phyloP scores from a whole-genome alignment of 192 early-diverging fungal species.

The Phlyctochytrium planicorne region DNA sequence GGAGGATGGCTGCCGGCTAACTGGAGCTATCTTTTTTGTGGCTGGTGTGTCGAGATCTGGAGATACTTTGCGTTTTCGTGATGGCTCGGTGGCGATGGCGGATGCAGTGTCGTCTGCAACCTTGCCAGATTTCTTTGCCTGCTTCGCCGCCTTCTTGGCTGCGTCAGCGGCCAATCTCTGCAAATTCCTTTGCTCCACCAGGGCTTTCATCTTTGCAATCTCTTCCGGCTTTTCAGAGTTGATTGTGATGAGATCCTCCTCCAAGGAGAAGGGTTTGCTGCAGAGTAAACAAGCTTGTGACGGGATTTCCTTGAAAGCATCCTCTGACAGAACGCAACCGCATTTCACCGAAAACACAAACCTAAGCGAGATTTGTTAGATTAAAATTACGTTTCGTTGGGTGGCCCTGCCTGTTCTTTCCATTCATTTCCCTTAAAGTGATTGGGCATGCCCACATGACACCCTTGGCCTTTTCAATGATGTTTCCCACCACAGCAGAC shows the following conservation, averaged over 20 bases:
- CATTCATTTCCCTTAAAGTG: slow-evolving; percentile 83
- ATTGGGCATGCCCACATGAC: slow-evolving; percentile 72
- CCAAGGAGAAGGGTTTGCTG: slow-evolving; percentile 53
- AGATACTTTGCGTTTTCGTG: too few relatives aligned
- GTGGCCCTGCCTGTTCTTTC: slow-evolving; percentile 59
- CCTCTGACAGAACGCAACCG: slow-evolving; percentile 78
- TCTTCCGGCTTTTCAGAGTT: slow-evolving; percentile 67
- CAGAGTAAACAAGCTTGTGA: slow-evolving; percentile 66
- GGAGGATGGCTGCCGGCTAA: slow-evolving; percentile 1
- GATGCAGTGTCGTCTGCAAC: not conserved
- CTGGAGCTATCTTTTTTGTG: too few relatives aligned
- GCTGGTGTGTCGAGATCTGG: not conserved
- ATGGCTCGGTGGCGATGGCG: too few relatives aligned
- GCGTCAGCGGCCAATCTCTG: slow-evolving; percentile 41
- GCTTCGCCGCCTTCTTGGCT: slow-evolving; percentile 31
- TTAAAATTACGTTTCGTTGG: not conserved
- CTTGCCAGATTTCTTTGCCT: not conserved
- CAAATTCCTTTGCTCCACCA: slow-evolving; percentile 57
- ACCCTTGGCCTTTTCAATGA: slow-evolving; percentile 23
- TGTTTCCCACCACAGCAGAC: slow-evolving; percentile 38
- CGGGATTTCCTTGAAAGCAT: slow-evolving; percentile 72
- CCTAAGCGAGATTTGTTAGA: too few relatives aligned
- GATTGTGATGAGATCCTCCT: slow-evolving; percentile 63
- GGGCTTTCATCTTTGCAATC: slow-evolving; percentile 52
- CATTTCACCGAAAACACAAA: slow-evolving; percentile 56